Conservation (phyloP, 2,329 filamentous ascomycete species). For the Pseudogymnoascus sp. region DNA sequence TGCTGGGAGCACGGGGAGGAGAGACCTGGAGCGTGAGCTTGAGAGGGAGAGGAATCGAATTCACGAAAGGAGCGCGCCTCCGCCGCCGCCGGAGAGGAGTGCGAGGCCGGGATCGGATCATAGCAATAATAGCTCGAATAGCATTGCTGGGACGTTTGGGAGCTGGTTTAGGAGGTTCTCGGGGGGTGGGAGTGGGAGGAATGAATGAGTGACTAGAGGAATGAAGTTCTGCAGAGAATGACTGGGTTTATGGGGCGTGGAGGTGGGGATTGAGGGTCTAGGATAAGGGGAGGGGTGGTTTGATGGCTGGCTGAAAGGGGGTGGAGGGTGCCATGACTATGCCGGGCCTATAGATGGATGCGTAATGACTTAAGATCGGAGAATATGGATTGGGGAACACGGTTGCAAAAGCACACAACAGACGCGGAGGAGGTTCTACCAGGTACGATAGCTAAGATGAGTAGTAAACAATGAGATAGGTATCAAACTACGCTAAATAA, state of each 20-base stretch:
- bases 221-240: background rate
- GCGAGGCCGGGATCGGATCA: background rate
- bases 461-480: conserved; percentile 8
- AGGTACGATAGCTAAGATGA: background rate
- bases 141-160: background rate
- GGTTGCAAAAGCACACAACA: background rate
- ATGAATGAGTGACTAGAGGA: background rate
- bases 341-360: background rate
- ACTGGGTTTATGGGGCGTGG: background rate
- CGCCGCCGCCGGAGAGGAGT: background rate
- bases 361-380: background rate
- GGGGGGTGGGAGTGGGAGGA: background rate
- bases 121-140: background rate
- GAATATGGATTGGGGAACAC: background rate
- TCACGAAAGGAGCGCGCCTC: background rate
- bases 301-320: background rate
- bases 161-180: conserved; percentile 5
- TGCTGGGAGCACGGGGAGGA: background rate
- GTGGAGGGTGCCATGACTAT: background rate
- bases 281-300: background rate
- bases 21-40: background rate
- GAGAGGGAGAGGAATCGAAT: background rate
- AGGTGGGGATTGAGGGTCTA: background rate
- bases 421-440: background rate
- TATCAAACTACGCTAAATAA: conserved; percentile 13